Evolutionary conservation across 2,329 filamentous ascomycete species (phyloP).

Genomic region (Hypoxylon sp.): DNA sequence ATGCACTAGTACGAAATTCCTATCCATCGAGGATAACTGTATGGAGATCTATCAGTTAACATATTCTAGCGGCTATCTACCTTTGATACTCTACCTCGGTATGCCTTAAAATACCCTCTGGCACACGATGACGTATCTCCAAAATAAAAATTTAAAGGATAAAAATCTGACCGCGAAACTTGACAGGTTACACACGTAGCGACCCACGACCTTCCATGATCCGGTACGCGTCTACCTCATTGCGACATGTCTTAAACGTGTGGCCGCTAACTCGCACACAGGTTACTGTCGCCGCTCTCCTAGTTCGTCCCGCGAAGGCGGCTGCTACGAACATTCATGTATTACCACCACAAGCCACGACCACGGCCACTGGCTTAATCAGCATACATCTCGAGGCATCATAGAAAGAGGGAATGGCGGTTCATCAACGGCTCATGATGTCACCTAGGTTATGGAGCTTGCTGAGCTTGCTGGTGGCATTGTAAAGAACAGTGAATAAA

Average conservation of each 20-base stretch:
- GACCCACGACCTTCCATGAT: conserved; percentile 85
- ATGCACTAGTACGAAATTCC: conserved; percentile 86
- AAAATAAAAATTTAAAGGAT: background rate
- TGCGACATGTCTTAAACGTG: background rate
- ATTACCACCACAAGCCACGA: conserved; percentile 29
- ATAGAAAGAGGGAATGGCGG: conserved; percentile 29
- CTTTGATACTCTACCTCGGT: conserved; percentile 97
- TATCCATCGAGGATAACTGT: background rate
- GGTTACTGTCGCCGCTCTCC: conserved; percentile 75
- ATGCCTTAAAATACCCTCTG: conserved; percentile 54
- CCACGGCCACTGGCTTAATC: conserved; percentile 23
- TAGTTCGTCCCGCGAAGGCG: conserved; percentile 55
- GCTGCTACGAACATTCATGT: conserved; percentile 22
- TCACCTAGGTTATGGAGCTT: conserved; percentile 20
- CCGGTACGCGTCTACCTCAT: conserved; percentile 59
- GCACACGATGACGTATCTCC: conserved; percentile 3
- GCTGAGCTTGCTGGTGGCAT: conserved; percentile 14
- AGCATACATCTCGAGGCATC: conserved; percentile 18
- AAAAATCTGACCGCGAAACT: conserved; percentile 32
- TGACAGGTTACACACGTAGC: conserved; percentile 89
- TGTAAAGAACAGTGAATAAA: conserved; percentile 52
- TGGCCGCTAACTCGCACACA: conserved; percentile 53
- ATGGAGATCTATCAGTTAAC: conserved; percentile 55
- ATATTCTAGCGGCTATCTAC: conserved; percentile 85
- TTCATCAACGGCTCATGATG: conserved; percentile 26